Evolutionary conservation across 2,329 filamentous ascomycete species (phyloP), one percentile per base, ranked within the genome.

Genomic region (Beauveria caledonica): DNA sequence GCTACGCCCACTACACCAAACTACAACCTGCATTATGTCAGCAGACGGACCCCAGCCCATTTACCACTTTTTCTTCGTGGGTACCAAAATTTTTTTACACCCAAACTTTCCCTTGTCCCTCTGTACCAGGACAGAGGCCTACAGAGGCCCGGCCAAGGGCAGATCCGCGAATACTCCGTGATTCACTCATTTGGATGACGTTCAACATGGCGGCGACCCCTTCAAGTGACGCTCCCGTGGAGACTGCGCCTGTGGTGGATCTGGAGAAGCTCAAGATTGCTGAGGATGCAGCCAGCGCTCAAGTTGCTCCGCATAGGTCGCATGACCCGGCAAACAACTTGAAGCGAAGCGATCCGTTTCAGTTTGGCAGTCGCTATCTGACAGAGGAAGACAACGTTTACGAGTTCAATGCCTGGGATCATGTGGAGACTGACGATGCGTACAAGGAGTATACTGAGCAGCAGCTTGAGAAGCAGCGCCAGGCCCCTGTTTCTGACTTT

Each of bases 391-490:
- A 96, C 76, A 83, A 97, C 72, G 90, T 96, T 69, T 99, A 93
- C 76, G 89, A 95, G 73, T 96, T 94, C 84, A 99, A 99, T 74
- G 94, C 94, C 42, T 99, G 94, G 94, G 94, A 99, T 73, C 93
- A 99, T 72, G 94, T 97, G 71, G 88, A 93, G 75, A 92, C 92
- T 72, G 93, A 97, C 76, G 86, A 90, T 67, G 82, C 86, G 45
- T 97, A 96, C 80, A 87, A 88, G 70, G 85, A 89, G 70, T 96
- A 94, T 74, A 87, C 92, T 63, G 86, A 92, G 74, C 77, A 86
- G 70, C 94, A 97, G 76, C 93, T 89, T 71, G 83, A 84, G 51
- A 88, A 88, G 76, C 94, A 99, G 77, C 86, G 92, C 65, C 84
- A 88, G 68, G 82, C 88, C 63, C 93, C 92, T 60, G 94, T 97